Evolutionary conservation across 768 basidiomycete species (phyloP), one percentile per base, ranked within the genome.

Genomic region (Lactifluus subvellereus): DNA sequence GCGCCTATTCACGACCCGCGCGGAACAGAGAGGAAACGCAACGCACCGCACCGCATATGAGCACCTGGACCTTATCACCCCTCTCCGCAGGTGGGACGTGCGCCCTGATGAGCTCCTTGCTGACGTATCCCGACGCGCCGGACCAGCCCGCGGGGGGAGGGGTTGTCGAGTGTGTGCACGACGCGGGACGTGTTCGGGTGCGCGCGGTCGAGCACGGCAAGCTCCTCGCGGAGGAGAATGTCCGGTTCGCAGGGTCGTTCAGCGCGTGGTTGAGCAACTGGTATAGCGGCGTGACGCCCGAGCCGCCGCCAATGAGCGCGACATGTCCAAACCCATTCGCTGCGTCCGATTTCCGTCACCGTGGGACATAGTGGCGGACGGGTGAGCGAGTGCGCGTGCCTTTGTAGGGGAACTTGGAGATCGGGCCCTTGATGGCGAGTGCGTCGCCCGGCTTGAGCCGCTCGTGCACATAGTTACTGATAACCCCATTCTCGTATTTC

Each of bases 261-360:
- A 87, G 82, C 9, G 91, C 88, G 72, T 94, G 84, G 49, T 79
- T 79, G 50, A 95, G 71, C 69, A 97, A 76, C 74, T 93, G 91
- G 77, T 89, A 93, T 51, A 94, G 81, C 2, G 91, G 91, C 9
- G 91, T 88, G 65, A 98, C 93, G 72, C 97, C 97, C 67, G 85
- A 89, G 58, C 97, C 97, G 57, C 97, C 97, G 38, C 91, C 92
- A 69, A 98, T 91, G 69, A 95, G 79, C 13, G 87, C 89, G 59
- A 97, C 86, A 68, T 94, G 79, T 22, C 94, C 90, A 57, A 88
- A 87, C 73, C 93, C 84, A 73, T 92, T 91, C 67, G 79, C 90
- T 92, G 66, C 20, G 20, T 20, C 16, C 7, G 10, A 40, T 40
- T 40, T 40, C 54, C 33, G 50, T 32, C 22, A 9, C 9, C 16